A percentile compares a stretch with the other conserved stretches of the same genome.
Evolutionary conservation across 768 basidiomycete species (phyloP).

Genomic region (Cyclocybe aegerita): DNA sequence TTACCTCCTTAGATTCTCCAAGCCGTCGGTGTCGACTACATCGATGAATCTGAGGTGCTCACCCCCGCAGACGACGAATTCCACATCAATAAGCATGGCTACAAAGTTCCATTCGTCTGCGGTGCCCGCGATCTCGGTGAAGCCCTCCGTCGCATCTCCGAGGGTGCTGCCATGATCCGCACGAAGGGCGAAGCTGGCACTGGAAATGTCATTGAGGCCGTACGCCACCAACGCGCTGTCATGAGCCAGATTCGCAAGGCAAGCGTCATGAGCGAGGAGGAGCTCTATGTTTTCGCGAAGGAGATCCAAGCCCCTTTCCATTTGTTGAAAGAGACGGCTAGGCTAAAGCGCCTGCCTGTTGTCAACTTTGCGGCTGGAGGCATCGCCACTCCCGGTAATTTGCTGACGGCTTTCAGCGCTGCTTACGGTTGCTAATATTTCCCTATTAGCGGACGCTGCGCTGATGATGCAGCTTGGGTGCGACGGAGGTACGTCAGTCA

Average conservation of each 20-base stretch:
- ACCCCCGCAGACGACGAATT: slow-evolving; percentile 96
- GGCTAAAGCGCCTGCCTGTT: slow-evolving; percentile 88
- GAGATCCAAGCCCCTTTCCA: slow-evolving; percentile 94
- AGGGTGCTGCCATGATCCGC: slow-evolving; percentile 98
- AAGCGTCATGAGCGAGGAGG: slow-evolving; percentile 89
- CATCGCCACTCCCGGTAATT: slow-evolving; percentile 82
- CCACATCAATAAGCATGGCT: slow-evolving; percentile 95
- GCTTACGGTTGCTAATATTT: not conserved
- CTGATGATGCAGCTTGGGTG: slow-evolving; percentile 99
- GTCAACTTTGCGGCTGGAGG: slow-evolving; percentile 98
- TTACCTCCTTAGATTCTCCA: slow-evolving; percentile 77
- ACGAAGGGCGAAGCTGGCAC: slow-evolving; percentile 95
- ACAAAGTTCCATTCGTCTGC: slow-evolving; percentile 95
- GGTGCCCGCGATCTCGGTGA: slow-evolving; percentile 95
- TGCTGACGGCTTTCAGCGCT: not conserved
- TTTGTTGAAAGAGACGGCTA: slow-evolving; percentile 93
- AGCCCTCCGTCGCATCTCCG: slow-evolving; percentile 92
- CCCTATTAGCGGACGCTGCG: slow-evolving; percentile 80
- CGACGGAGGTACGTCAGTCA: slow-evolving; percentile 74
- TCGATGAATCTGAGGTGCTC: slow-evolving; percentile 92
- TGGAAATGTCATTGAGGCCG: slow-evolving; percentile 91
- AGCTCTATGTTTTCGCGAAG: slow-evolving; percentile 91
- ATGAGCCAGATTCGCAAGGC: slow-evolving; percentile 83
- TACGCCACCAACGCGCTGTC: slow-evolving; percentile 86
- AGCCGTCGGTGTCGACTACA: slow-evolving; percentile 93